Evolutionary conservation across 2,329 filamentous ascomycete species (phyloP).

Genomic region (Trichoderma hamatum): DNA sequence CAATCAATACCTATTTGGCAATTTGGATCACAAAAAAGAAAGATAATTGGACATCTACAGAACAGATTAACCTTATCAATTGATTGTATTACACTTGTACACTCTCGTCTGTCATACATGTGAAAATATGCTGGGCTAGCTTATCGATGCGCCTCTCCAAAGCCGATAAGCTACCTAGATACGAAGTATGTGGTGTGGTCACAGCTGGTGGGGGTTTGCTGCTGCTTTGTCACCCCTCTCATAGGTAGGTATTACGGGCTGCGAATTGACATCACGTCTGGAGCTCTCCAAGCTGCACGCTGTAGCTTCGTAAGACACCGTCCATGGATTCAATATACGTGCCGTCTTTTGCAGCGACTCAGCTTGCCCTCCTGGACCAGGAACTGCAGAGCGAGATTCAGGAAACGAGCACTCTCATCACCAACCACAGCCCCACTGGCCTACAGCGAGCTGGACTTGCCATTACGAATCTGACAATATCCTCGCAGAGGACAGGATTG

Average conservation of each 20-base stretch:
- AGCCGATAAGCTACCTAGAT: background rate
- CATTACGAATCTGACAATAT: slow-evolving; percentile 72
- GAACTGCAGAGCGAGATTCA: slow-evolving; percentile 74
- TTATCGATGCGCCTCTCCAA: background rate
- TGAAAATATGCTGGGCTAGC: background rate
- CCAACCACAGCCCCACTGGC: slow-evolving; percentile 66
- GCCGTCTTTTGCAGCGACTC: slow-evolving; percentile 68
- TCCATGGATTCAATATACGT: slow-evolving; percentile 58
- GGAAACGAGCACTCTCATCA: slow-evolving; percentile 69
- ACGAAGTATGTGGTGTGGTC: background rate
- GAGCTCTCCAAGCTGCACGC: background rate
- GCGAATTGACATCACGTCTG: background rate
- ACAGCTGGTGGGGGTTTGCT: slow-evolving; percentile 4
- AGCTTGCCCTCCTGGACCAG: slow-evolving; percentile 69
- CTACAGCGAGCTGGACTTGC: slow-evolving; percentile 79
- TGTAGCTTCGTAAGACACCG: slow-evolving; percentile 38
- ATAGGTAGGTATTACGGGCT: background rate
- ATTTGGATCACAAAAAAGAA: background rate
- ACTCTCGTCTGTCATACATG: background rate
- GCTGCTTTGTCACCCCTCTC: slow-evolving; percentile 3
- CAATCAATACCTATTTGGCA: background rate
- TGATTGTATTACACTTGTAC: background rate
- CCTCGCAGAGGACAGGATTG: slow-evolving; percentile 80
- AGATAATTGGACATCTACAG: background rate
- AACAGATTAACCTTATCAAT: background rate